Evolutionary conservation across 148 eudicot genomes (phyloP).

Genomic region (Rhododendron vialii): DNA sequence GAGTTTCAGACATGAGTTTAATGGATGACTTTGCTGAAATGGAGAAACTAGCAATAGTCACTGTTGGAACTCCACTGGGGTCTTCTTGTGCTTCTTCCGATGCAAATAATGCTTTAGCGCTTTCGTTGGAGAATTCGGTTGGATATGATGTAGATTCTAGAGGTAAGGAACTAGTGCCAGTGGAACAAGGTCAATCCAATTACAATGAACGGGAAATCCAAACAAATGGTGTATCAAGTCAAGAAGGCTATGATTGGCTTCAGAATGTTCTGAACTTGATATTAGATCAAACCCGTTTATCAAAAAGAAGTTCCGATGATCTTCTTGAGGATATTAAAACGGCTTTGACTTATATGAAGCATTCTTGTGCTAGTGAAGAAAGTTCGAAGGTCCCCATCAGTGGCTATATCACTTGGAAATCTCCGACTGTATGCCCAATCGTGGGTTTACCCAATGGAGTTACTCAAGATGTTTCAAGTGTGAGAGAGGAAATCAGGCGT

Average conservation of each 20-base stretch:
- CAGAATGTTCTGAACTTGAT: conserved; percentile 45
- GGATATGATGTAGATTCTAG: conserved; percentile 16
- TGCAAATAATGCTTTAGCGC: background rate
- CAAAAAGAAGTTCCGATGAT: conserved; percentile 53
- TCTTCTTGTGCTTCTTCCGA: conserved; percentile 16
- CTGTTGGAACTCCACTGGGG: conserved; percentile 17
- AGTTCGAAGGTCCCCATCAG: conserved; percentile 29
- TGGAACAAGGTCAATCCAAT: conserved; percentile 14
- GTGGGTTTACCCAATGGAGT: conserved; percentile 9
- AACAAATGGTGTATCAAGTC: background rate
- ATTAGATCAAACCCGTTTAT: conserved; percentile 50
- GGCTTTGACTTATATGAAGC: conserved; percentile 21
- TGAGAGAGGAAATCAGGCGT: background rate
- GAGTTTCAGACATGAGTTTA: conserved; percentile 36
- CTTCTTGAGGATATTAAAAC: conserved; percentile 57
- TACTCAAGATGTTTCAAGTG: background rate
- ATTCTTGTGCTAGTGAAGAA: conserved; percentile 1
- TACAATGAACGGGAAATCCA: conserved; percentile 5
- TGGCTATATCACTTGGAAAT: conserved; percentile 64
- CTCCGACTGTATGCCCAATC: conserved; percentile 31
- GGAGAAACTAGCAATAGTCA: conserved; percentile 57
- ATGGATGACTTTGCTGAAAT: conserved; percentile 55
- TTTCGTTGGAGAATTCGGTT: background rate
- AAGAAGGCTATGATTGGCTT: conserved; percentile 42
- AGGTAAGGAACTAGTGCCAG: conserved; percentile 38